Base-by-base conservation (phyloP, 768 basidiomycete species). In the Suillus discolor region DNA sequence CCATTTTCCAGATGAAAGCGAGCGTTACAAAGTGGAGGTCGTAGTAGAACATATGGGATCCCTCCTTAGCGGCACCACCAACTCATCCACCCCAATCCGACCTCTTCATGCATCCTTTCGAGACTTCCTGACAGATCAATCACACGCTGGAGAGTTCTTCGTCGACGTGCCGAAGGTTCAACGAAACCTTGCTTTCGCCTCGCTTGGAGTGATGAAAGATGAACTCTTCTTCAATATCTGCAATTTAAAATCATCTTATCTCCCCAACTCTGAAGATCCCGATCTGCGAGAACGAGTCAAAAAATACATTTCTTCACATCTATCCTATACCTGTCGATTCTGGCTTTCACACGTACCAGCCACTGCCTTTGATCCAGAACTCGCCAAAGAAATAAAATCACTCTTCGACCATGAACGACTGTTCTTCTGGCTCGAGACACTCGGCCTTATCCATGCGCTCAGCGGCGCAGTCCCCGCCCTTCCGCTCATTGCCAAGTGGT, bases 181-280 rank as follows among this genome's bases (percentile, higher is more conserved):
- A 23, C 45, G 44, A 2, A 51, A 65, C 28, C 68, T 80, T 0
- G 70, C 72, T 5, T 45, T 62, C 8, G 66, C 69, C 16, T 75
- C 69, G 13, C 60, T 81, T 7, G 44, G 57, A 5, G 62, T 74
- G 18, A 76, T 80, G 80, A 66, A 73, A 12, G 38, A 62, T 31
- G 61, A 66, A 9, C 71, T 81, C 12, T 65, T 65, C 57, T 81
- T 81, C 69, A 79, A 81, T 62, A 79, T 81, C 34, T 77, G 74
- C 66, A 41, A 73, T 9, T 62, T 81, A 11, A 66, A 71, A 42
- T 74, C 71, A 15, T 80, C 79, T 4, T 72, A 75, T 61, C 25
- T 69, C 9, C 67, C 45, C 13, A 78, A 81, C 64, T 39, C 54
- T 18, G 71, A 79, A 23, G 62, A 78, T 18, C 38, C 18, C 2